A percentile compares a stretch with the other conserved stretches of the same genome.
Conservation (phyloP, 116 monocot genomes). For the Trichopus zeylanicus region DNA sequence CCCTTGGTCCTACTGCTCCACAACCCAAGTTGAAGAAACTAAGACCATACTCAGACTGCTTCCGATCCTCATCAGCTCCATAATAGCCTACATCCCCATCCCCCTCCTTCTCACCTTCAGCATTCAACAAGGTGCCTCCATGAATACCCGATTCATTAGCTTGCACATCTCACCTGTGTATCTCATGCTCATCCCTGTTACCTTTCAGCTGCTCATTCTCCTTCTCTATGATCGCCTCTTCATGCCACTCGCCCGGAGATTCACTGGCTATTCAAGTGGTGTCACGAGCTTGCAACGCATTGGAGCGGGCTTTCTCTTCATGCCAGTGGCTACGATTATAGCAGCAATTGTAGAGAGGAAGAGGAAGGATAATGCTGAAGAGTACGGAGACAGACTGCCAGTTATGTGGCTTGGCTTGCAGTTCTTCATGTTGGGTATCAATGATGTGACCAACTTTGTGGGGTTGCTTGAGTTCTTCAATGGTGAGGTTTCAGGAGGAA, state of each 20-base stretch:
- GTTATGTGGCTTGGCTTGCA: conserved; percentile 45
- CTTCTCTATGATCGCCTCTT: conserved; percentile 38
- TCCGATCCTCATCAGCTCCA: conserved; percentile 32
- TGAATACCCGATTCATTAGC: conserved; percentile 19
- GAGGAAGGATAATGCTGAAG: conserved; percentile 12
- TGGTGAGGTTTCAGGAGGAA: conserved; percentile 12
- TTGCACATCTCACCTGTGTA: conserved; percentile 24
- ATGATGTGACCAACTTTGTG: conserved; percentile 24
- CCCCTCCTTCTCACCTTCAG: conserved; percentile 34
- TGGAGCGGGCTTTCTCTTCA: conserved; percentile 26
- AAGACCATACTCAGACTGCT: conserved; percentile 33
- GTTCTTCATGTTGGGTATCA: conserved; percentile 37
- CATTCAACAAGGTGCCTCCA: conserved; percentile 36
- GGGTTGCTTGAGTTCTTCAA: conserved; percentile 55
- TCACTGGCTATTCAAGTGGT: conserved; percentile 44
- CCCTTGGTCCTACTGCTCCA: conserved; percentile 15
- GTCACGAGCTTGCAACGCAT: conserved; percentile 55
- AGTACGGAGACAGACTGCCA: conserved; percentile 22
- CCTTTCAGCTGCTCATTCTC: conserved; percentile 19
- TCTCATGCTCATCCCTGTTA: conserved; percentile 18
- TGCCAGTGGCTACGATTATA: conserved; percentile 25
- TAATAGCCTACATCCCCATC: conserved; percentile 29
- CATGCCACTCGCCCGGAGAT: conserved; percentile 37
- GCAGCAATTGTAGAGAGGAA: conserved; percentile 11
- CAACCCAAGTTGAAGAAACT: conserved; percentile 46